These are phyloP conservation scores for Knufia fluminis DNA, from an alignment of 2,329 filamentous ascomycete genomes.

Conservation along the genomic window DNA sequence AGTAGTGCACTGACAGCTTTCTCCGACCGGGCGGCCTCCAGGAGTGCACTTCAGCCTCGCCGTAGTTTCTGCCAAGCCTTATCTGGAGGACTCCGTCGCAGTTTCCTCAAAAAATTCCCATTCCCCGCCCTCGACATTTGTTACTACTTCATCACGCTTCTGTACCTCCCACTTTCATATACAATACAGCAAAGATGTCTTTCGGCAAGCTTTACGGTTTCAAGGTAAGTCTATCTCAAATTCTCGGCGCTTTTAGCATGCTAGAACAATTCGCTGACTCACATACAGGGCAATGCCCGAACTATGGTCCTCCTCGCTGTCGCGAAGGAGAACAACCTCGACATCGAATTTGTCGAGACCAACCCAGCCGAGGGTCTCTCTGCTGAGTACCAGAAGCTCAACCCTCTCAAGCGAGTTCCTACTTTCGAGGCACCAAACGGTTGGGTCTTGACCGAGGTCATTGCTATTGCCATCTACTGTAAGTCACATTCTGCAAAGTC, in stretches of 20 bases:
- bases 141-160: slow-evolving; percentile 4
- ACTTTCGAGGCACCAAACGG: slow-evolving; percentile 89
- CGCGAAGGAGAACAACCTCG: slow-evolving; percentile 94
- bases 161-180: slow-evolving; percentile 13
- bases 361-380: slow-evolving; percentile 55
- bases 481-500: slow-evolving; percentile 42
- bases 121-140: slow-evolving; percentile 12
- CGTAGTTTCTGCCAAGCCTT: slow-evolving; percentile 1
- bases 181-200: slow-evolving; percentile 56
- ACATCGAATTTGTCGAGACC: slow-evolving; percentile 73
- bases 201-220: slow-evolving; percentile 97
- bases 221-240: slow-evolving; percentile 49
- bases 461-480: slow-evolving; percentile 97
- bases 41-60: background rate
- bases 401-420: slow-evolving; percentile 83
- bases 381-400: slow-evolving; percentile 73
- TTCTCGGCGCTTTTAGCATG: slow-evolving; percentile 10
- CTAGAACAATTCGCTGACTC: slow-evolving; percentile 13
- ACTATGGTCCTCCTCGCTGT: slow-evolving; percentile 69
- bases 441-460: slow-evolving; percentile 77
- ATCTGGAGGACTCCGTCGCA: background rate
- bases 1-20: background rate
- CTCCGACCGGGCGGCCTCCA: background rate
- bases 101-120: slow-evolving; percentile 4
- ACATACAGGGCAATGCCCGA: slow-evolving; percentile 21